These are phyloP conservation scores for Kandelia obovata DNA, from an alignment of 345 rosid genomes.

Conservation along the genomic window DNA sequence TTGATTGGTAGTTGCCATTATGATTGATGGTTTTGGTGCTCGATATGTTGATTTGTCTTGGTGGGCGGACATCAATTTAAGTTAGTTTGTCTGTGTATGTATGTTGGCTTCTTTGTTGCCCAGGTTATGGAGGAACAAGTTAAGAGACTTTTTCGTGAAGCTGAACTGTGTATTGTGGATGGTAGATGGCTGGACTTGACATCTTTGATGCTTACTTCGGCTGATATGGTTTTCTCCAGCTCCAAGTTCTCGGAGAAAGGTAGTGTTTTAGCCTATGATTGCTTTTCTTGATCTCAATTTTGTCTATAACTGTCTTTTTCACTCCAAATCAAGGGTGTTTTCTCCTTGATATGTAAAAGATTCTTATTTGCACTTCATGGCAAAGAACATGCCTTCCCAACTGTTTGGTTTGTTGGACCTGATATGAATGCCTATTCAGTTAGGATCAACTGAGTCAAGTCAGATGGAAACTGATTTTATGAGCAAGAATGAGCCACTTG, in stretches of 20 bases:
- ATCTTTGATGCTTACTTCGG: conserved; percentile 82
- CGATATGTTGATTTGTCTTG: no score
- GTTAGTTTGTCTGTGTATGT: not conserved
- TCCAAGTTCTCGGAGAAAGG: conserved; percentile 93
- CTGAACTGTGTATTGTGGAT: conserved; percentile 60
- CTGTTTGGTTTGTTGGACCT: no score
- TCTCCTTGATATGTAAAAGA: no score
- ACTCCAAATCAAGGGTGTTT: no score
- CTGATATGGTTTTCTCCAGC: conserved; percentile 67
- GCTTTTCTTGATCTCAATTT: no score
- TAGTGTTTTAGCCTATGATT: conserved; percentile 10
- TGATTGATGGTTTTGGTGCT: not conserved
- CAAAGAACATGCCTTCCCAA: no score
- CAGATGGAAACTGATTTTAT: no score
- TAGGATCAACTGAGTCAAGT: no score
- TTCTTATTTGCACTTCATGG: no score
- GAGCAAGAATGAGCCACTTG: no score
- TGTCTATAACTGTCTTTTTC: no score
- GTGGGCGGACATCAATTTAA: not conserved
- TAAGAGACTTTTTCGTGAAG: conserved; percentile 68
- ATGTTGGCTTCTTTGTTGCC: not conserved
- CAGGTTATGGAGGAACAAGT: conserved; percentile 83
- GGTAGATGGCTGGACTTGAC: conserved; percentile 79
- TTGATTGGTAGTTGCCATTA: not conserved
- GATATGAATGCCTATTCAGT: no score